These are phyloP conservation scores for Ogataea methanolica DNA, from an alignment of 805 yeast genomes.

Conservation along the genomic window DNA sequence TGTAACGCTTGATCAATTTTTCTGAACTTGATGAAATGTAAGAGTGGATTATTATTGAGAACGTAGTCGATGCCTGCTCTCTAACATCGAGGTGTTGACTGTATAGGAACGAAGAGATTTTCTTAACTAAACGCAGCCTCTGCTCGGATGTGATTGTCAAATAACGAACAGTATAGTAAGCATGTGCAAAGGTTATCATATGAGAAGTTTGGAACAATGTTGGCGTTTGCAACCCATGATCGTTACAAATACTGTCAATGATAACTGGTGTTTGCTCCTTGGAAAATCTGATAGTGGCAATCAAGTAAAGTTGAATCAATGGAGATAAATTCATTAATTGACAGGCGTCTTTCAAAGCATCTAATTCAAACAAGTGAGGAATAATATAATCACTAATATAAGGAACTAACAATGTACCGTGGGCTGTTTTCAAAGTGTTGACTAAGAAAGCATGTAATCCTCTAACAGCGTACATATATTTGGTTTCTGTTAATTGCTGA, in stretches of 20 bases:
- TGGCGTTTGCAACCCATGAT: conserved; percentile 32
- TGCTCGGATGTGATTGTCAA: conserved; percentile 47
- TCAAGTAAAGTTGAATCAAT: conserved; percentile 36
- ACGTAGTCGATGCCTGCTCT: conserved; percentile 62
- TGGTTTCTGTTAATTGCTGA: conserved; percentile 54
- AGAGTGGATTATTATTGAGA: conserved; percentile 77
- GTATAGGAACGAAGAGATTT: conserved; percentile 49
- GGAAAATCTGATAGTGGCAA: conserved; percentile 46
- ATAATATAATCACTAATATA: conserved; percentile 48
- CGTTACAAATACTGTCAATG: conserved; percentile 38
- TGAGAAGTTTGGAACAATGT: conserved; percentile 61
- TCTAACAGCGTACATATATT: conserved; percentile 59
- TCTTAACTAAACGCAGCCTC: conserved; percentile 43
- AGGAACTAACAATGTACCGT: conserved; percentile 48
- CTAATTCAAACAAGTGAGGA: conserved; percentile 64
- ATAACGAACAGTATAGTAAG: conserved; percentile 65
- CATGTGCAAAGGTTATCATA: conserved; percentile 65
- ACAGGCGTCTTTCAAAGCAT: conserved; percentile 74
- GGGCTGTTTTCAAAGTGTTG: conserved; percentile 49
- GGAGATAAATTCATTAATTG: conserved; percentile 62
- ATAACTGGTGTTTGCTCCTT: conserved; percentile 37
- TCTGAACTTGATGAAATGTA: conserved; percentile 45
- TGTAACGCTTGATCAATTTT: conserved; percentile 36
- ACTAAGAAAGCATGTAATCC: conserved; percentile 60
- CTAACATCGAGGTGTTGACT: conserved; percentile 72